Conservation (phyloP, 805 yeast genomes). For the Wickerhamomyces chaumierensis region DNA sequence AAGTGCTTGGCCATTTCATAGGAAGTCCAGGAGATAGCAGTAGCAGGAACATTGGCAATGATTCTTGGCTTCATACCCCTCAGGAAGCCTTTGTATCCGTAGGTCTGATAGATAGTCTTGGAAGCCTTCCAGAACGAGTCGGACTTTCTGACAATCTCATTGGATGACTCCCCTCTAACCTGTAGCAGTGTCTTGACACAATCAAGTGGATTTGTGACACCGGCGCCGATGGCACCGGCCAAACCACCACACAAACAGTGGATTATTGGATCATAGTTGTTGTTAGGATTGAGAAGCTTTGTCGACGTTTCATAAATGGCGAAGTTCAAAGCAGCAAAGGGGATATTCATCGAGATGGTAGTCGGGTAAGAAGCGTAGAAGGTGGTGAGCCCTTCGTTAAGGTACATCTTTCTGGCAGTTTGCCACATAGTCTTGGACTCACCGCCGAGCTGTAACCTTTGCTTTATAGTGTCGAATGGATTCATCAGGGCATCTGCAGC, state of each 20-base stretch:
- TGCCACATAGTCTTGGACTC: conserved; percentile 15
- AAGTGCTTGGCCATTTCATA: conserved; percentile 86
- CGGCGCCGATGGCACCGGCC: conserved; percentile 94
- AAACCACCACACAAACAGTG: conserved; percentile 91
- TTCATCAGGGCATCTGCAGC: conserved; percentile 94
- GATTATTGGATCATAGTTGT: conserved; percentile 73
- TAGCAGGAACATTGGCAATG: conserved; percentile 86
- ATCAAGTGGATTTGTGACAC: conserved; percentile 87
- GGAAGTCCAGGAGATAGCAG: conserved; percentile 96
- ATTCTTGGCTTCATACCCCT: conserved; percentile 88
- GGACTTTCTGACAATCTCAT: conserved; percentile 38
- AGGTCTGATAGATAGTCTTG: conserved; percentile 44
- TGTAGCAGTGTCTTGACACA: conserved; percentile 87
- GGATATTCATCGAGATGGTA: conserved; percentile 81
- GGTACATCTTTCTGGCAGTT: conserved; percentile 38
- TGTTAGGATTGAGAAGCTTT: conserved; percentile 67
- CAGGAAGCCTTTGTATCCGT: conserved; percentile 57
- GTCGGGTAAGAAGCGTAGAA: conserved; percentile 92
- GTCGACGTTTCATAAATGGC: conserved; percentile 82
- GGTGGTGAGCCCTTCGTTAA: conserved; percentile 60
- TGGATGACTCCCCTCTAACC: conserved; percentile 49
- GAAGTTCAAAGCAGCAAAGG: conserved; percentile 90
- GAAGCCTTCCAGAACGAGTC: conserved; percentile 67
- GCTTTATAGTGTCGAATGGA: conserved; percentile 92
- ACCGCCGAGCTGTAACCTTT: conserved; percentile 68